Base-by-base conservation (phyloP, 805 yeast species). In the Schwanniomyces vanrijiae region DNA sequence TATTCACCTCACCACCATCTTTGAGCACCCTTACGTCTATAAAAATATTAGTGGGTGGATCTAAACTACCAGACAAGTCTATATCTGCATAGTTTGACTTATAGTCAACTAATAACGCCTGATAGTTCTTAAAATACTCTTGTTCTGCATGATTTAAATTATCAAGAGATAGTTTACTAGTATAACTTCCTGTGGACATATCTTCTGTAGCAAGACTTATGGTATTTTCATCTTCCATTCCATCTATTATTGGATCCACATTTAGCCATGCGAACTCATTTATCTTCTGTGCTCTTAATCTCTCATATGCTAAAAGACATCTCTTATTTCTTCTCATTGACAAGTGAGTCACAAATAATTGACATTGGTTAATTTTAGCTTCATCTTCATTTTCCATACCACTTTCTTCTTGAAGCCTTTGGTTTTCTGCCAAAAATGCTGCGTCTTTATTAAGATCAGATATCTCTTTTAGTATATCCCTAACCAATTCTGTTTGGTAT, bases 1-100 rank as follows among this genome's bases (percentile, higher is more conserved):
- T 94, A 61, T 91, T 97, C 29, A 92, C 90, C 61, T 94, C 98
- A 1, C 99, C 99, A 0, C 96, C 97, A 58, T 92, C 96, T 62
- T 87, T 87, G 43, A 92, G 67, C 6, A 92, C 98, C 48, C 99
- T 73, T 4, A 94, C 98, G 59, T 92, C 99, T 8, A 92, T 88
- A 56, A 92, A 94, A 24, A 94, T 87, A 55, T 90, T 95, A 31
- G 79, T 80, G 1, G 99, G 98, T 0, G 99, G 99, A 19, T 80
- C 88, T 54, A 94, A 61, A n/a, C 88, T 82, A 0, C 97, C 98
- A 24, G 92, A 81, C 21, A 94, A 68, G 59, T 94, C 99, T 14
- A 92, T 68, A 54, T 90, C 97, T 0, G 88, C 78, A 67, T 89
- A 82, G 3, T 80, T 79, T 8, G 94, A 88, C 60, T 89, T 91